Base-by-base conservation (phyloP, 768 basidiomycete genomes). In the Mycena latifolia region DNA sequence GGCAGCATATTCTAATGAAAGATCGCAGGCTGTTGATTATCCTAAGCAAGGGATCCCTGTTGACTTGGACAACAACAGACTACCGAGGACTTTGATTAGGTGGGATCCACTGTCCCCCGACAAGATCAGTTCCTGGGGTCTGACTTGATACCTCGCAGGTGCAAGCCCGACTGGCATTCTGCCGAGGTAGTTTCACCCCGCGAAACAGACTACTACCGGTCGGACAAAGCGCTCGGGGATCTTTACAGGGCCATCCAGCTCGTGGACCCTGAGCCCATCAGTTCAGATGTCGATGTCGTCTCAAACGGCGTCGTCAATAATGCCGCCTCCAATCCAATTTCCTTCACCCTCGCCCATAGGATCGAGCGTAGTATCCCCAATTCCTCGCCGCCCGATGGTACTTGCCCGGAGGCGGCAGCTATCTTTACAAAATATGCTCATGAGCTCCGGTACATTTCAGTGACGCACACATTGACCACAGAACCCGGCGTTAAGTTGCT, bases 121-220 rank as follows among this genome's bases (percentile, higher is more conserved):
- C 31, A 33, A 33, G n/a, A 33, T 17, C 37, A 10, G 5, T 39
- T 14, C 37, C 15, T 39, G 14, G 17, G 37, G 15, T 39, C 15
- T 39, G 37, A 39, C 37, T n/a, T 39, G 10, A 5, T 39, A 39
- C 31, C 31, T 33, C 31, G 11, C 48, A 82, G 82, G 20, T 87
- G 84, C 74, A 93, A 91, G 71, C 93, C 93, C 0, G 93, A 94
- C 73, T 94, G 93, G 93, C 87, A 92, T 63, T 84, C 83, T 24
- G 84, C 85, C 18, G 89, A 91, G 69, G 82, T 87, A 20, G 79
- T 83, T 51, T 75, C 78, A 8, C 86, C 86, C 24, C 83, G 85
- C 9, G 71, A 84, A 22, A 85, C 84, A 1, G 89, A 93, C 67
- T 92, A 91, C 77, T 95, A 95, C 71, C 79, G 82, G 51, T 94